Conservation (phyloP, 2,329 filamentous ascomycete species). For the Neonectria coccinea region DNA sequence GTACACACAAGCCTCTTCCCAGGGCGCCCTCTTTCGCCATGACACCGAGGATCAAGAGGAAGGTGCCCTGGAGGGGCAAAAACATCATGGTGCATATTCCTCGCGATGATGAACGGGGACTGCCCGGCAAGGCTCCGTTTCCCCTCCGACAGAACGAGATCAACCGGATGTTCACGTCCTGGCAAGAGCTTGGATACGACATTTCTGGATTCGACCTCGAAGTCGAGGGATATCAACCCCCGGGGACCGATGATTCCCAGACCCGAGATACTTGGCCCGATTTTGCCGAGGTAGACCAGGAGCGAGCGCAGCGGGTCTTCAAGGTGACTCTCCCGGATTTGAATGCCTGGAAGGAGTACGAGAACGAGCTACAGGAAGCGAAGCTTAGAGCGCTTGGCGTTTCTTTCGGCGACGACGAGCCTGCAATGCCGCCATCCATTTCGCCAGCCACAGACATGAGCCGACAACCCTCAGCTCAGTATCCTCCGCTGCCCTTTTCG, state of each 20-base stretch:
- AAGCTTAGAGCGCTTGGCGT: constrained; percentile 94
- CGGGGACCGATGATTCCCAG: constrained; percentile 64
- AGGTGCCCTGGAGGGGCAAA: constrained; percentile 80
- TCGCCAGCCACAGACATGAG: constrained; percentile 76
- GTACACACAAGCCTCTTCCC: constrained; percentile 51
- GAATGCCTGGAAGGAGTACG: constrained; percentile 80
- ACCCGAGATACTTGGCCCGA: constrained; percentile 77
- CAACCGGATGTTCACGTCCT: constrained; percentile 71
- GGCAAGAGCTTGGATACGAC: constrained; percentile 77
- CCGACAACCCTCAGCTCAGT: constrained; percentile 78
- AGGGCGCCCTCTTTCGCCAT: constrained; percentile 51
- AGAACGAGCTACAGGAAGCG: constrained; percentile 85
- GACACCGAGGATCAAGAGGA: constrained; percentile 74
- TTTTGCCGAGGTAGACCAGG: constrained; percentile 66
- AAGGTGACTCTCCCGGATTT: constrained; percentile 77
- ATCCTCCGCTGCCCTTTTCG: constrained; percentile 82
- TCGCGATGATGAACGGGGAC: constrained; percentile 73
- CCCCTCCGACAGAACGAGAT: constrained; percentile 69
- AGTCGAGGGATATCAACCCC: constrained; percentile 55
- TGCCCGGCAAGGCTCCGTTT: constrained; percentile 63
- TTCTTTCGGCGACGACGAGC: constrained; percentile 80
- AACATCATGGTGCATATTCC: constrained; percentile 78
- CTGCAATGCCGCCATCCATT: constrained; percentile 67
- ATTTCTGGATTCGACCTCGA: constrained; percentile 76
- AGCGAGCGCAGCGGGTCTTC: constrained; percentile 65